Evolutionary conservation across 345 rosid genomes (phyloP).

Genomic region (Psidium friedrichsthalianum): DNA sequence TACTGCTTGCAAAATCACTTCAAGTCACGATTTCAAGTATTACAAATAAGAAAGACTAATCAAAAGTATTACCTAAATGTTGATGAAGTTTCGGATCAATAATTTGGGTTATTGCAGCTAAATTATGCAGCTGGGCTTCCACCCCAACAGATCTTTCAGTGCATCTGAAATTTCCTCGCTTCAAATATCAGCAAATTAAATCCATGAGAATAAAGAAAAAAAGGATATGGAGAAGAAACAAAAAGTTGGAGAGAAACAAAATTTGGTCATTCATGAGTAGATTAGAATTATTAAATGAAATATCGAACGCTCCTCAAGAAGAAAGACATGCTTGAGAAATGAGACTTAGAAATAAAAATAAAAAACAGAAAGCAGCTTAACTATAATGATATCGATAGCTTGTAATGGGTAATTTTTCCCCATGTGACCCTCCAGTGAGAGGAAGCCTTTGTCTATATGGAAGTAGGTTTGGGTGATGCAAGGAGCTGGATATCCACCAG

Average conservation of each 20-base stretch:
- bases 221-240: not conserved
- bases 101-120: constrained; percentile 80
- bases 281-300: not conserved
- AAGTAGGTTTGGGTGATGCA: not conserved
- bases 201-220: constrained; percentile 1
- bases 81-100: constrained; percentile 95
- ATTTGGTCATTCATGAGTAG: not conserved
- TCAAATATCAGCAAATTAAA: constrained; percentile 2
- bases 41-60: not conserved
- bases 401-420: not conserved
- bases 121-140: constrained; percentile 79
- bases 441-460: not conserved
- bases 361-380: not conserved
- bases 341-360: not conserved
- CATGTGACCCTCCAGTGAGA: not conserved
- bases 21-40: not conserved
- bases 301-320: not conserved
- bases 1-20: not conserved
- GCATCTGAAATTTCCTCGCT: constrained; percentile 94
- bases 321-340: not conserved
- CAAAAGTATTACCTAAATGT: constrained; percentile 54
- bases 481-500: not conserved
- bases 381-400: not conserved
- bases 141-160: constrained; percentile 90
- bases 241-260: not conserved